Base-by-base conservation (phyloP, 2,329 filamentous ascomycete genomes). In the Sclerotinia spermophila region DNA sequence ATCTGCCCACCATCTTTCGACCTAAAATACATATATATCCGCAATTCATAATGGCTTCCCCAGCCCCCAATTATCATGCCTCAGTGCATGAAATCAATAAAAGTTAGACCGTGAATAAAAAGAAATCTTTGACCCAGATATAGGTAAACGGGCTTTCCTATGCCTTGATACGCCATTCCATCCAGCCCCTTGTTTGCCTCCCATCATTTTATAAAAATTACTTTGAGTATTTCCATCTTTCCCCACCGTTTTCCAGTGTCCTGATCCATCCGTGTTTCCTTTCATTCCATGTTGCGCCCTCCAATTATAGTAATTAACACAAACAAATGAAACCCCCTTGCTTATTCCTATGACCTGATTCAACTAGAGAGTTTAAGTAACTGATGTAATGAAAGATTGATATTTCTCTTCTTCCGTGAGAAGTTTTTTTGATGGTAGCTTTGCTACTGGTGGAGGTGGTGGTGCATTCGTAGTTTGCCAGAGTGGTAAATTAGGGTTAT, bases 381-480 rank as follows among this genome's bases (percentile, higher is more conserved):
- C 73, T 17, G 74, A 71, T 13, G 71, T 67, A 60, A 86, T 84
- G 58, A 84, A 84, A 68, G 72, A 80, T 74, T 84, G 81, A 74
- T 85, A 85, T 72, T 82, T 80, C 71, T 84, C 82, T 53, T 85
- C 83, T 38, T 82, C 82, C 5, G 80, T 80, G 66, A 79, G 70
- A 10, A 79, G 75, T 70, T 78, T 81, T 69, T 77, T 75, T 10
- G 66, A 51, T 66, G 75, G 76, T 42, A 73, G 48, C 33, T 67
- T 72, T 30, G 62, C 53, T 30, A 71, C 61, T 21, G 68, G 61
- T 10, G 71, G 42, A 40, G 71, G 55, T 33, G 71, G 67, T 21
- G 73, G 72, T 27, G 75, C 70, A 71, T 73, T 75, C 5, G 75
- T 76, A 24, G 73, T 78, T 13, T 74, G 68, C 77, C 77, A 79